Evolutionary conservation across 73 alveolate species (phyloP).

Genomic region (Paramecium octaurelia): DNA sequence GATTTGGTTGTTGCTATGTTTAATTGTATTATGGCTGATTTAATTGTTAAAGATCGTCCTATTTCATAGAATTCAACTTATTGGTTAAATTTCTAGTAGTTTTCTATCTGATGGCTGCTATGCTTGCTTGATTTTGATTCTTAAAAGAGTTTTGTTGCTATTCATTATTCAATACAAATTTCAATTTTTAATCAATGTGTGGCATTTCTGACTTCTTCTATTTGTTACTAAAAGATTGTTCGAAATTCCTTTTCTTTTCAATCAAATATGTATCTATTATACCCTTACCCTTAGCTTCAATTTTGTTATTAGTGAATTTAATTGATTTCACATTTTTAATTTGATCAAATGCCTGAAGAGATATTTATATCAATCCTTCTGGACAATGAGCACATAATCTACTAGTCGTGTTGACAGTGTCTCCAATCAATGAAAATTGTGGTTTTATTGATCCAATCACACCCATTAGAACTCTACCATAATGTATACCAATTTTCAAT

Average conservation of each 20-base stretch:
- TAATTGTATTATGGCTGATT: not conserved
- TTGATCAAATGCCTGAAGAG: slow-evolving; percentile 25
- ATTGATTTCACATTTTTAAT: slow-evolving; percentile 3
- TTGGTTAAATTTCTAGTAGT: not conserved
- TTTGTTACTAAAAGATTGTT: not conserved
- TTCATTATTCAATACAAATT: not conserved
- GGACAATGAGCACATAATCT: slow-evolving; percentile 88
- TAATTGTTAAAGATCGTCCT: not conserved
- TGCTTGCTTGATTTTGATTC: not conserved
- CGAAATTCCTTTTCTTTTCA: slow-evolving; percentile 41
- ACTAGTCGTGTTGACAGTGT: slow-evolving; percentile 94
- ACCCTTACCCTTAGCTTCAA: slow-evolving; percentile 64
- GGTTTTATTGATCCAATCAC: slow-evolving; percentile 98
- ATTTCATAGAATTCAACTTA: not conserved
- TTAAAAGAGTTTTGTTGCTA: not conserved
- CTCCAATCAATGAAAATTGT: slow-evolving; percentile 95
- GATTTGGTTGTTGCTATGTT: not conserved
- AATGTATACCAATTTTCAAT: slow-evolving; percentile 95
- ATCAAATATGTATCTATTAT: slow-evolving; percentile 19
- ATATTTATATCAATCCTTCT: slow-evolving; percentile 23
- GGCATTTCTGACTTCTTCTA: not conserved
- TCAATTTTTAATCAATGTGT: not conserved
- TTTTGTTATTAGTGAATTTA: slow-evolving; percentile 18
- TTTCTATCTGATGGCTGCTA: not conserved
- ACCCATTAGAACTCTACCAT: slow-evolving; percentile 95